Base-by-base conservation (phyloP, 2,329 filamentous ascomycete genomes). In the Drechslerella dactyloides region DNA sequence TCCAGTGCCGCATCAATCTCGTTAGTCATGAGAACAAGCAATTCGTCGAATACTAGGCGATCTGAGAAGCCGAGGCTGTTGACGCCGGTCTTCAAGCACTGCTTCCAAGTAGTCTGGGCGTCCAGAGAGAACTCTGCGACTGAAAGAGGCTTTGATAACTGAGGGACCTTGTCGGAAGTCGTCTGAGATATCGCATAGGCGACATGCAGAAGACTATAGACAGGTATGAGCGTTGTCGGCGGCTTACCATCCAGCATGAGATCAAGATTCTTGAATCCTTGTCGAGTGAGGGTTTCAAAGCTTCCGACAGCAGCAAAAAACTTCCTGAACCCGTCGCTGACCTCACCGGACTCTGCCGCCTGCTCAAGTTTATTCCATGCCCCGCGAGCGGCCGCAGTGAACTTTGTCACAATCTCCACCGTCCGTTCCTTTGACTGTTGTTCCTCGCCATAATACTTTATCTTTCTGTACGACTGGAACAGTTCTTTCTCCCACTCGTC, bases 361-460 rank as follows among this genome's bases (percentile, higher is more conserved):
- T 53, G 50, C 17, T 63, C 59, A 1, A 70, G 59, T 55, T 70
- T 70, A 2, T 55, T 40, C 50, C 60, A 70, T n/a, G 66, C 66
- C 15, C 56, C 59, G n/a, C 66, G 53, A 35, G 66, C 66, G 13
- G 66, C 35, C 2, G 66, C 53, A 1, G 66, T 70, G 50, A 70
- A 70, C 21, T 70, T 70, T n/a, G 53, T 59, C 13, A 64, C 54
- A n/a, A 70, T 64, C 21, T 70, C 66, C 4, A 60, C 48, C 1
- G 66, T 70, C 50, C 63, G 51, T 19, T 70, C 66, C n/a, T 70
- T 70, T 1, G 66, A 70, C 17, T 58, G 33, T 17, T 70, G 54
- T 35, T 70, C 66, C 60, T 70, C 66, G n/a, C 66, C 66, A 33
- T 70, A 70, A 21, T 70, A 70, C 46, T 70, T 70, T 53, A 70